Evolutionary conservation across 2,329 filamentous ascomycete genomes (phyloP).

Genomic region (Alternaria ventricosa): DNA sequence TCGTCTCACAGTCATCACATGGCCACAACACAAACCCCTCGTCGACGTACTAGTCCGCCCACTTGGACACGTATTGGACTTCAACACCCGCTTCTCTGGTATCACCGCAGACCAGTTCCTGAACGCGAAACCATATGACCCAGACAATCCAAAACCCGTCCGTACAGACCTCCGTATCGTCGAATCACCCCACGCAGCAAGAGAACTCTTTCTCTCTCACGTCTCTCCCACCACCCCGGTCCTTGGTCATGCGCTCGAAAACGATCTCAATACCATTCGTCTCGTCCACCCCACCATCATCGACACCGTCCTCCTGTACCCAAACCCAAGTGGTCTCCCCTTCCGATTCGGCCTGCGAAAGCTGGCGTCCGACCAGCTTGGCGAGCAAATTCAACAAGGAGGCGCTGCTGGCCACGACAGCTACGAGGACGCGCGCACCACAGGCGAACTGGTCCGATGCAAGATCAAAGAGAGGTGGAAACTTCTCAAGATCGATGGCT

Average conservation of each 20-base stretch:
- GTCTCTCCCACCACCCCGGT: conserved; percentile 80
- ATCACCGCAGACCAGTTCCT: conserved; percentile 79
- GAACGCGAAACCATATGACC: conserved; percentile 59
- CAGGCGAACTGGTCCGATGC: conserved; percentile 81
- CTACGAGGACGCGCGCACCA: conserved; percentile 86
- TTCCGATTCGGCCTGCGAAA: conserved; percentile 77
- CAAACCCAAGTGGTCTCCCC: conserved; percentile 78
- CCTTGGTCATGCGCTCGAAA: conserved; percentile 93
- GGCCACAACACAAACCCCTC: conserved; percentile 77
- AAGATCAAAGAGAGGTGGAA: conserved; percentile 76
- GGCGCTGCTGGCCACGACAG: conserved; percentile 80
- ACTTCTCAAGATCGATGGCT: conserved; percentile 69
- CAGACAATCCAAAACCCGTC: conserved; percentile 28
- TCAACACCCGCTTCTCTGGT: conserved; percentile 92
- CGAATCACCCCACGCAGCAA: conserved; percentile 74
- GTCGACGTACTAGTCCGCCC: conserved; percentile 87
- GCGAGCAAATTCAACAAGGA: conserved; percentile 79
- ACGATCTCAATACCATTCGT: conserved; percentile 86
- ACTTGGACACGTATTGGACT: conserved; percentile 81
- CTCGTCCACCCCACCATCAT: conserved; percentile 85
- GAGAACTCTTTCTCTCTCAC: conserved; percentile 76
- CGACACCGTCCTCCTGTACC: conserved; percentile 85
- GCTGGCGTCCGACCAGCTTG: conserved; percentile 73
- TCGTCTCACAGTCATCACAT: conserved; percentile 84
- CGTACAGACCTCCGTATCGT: conserved; percentile 69